Evolutionary conservation across 331 rosid species (phyloP).

Genomic region (Telfairia occidentalis): DNA sequence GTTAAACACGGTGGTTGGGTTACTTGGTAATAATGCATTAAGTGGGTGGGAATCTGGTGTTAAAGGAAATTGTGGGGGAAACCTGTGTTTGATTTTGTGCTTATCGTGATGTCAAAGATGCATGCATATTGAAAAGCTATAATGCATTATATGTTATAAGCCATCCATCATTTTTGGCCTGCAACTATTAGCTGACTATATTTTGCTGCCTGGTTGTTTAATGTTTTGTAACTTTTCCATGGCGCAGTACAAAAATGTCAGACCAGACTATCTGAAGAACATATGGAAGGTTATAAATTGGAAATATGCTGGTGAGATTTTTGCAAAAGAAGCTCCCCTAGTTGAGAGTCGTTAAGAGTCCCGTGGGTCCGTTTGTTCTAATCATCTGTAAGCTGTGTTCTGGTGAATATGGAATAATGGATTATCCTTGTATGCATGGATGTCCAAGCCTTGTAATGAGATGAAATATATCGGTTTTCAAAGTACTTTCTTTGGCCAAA

Average conservation of each 20-base stretch:
- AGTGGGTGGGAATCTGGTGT: background rate
- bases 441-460: slow-evolving; percentile 10
- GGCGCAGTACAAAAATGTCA: slow-evolving; percentile 90
- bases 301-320: slow-evolving; percentile 64
- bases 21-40: background rate
- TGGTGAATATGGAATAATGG: background rate
- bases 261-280: slow-evolving; percentile 94
- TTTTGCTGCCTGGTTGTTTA: background rate
- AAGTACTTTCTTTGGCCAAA: background rate
- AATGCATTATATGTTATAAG: background rate
- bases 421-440: background rate
- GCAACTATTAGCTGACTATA: background rate
- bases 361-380: background rate
- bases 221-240: background rate
- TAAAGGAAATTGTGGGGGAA: background rate
- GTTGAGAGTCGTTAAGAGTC: background rate
- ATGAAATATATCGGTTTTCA: background rate
- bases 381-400: background rate
- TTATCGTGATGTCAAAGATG: slow-evolving; percentile 3
- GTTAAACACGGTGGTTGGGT: background rate
- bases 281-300: slow-evolving; percentile 92
- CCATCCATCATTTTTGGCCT: background rate
- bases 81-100: background rate
- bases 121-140: background rate
- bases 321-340: slow-evolving; percentile 42